phyloP scores from a whole-genome alignment of 192 early-diverging fungal species.

The Coemansia sp. region DNA sequence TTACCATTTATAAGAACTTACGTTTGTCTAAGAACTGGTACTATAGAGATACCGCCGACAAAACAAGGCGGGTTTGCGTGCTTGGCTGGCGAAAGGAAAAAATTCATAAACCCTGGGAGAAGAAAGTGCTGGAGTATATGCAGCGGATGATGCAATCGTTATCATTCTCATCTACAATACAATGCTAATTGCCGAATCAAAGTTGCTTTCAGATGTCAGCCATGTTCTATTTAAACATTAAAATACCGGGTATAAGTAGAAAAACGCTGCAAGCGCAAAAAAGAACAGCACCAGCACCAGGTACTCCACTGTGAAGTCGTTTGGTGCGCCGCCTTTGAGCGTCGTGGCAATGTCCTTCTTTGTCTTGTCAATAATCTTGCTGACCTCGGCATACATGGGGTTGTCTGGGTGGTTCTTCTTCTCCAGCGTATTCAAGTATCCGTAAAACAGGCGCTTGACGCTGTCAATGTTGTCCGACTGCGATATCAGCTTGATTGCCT shows the following conservation, averaged over 20 bases:
- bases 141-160: too few species aligned
- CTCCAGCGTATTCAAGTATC: conserved; percentile 63
- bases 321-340: conserved; percentile 46
- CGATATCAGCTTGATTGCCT: conserved; percentile 70
- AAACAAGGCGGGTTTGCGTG: not conserved
- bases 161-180: too few species aligned
- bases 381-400: conserved; percentile 65
- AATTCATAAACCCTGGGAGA: conserved; percentile 1
- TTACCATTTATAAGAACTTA: not conserved
- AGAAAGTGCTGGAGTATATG: too few species aligned
- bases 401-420: conserved; percentile 60
- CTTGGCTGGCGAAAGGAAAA: too few species aligned
- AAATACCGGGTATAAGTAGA: conserved; percentile 26
- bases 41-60: not conserved
- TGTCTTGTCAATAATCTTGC: conserved; percentile 52
- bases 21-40: too few species aligned
- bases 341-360: conserved; percentile 43
- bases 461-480: conserved; percentile 55
- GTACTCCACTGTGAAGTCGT: conserved; percentile 47
- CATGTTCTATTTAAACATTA: not conserved
- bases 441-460: conserved; percentile 64
- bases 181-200: too few species aligned
- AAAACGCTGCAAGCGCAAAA: conserved; percentile 19
- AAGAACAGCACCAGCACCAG: conserved; percentile 32
- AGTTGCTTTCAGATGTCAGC: too few species aligned